Conservation (phyloP, 169 alveolate genomes). For the Eimeria sp. region DNA sequence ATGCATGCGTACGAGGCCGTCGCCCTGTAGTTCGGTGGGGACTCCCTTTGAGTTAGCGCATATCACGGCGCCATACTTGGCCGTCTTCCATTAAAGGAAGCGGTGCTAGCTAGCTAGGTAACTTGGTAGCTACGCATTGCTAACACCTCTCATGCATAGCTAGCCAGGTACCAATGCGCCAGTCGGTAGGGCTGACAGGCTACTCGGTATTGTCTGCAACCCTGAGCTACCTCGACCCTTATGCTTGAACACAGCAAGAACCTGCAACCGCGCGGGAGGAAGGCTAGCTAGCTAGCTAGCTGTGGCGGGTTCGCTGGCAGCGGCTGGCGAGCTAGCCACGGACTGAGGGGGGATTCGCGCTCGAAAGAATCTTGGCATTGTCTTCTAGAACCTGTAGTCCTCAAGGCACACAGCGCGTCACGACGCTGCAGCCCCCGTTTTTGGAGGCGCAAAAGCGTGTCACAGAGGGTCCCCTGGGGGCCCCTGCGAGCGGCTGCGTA, state of each 20-base stretch:
- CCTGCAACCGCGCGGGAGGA: neutral
- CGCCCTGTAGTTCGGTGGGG: conserved; percentile 5
- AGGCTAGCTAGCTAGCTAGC: neutral
- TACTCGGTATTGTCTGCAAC: neutral
- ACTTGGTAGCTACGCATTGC: neutral
- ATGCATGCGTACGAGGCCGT: neutral
- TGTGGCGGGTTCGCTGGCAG: neutral
- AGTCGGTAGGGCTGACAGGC: neutral
- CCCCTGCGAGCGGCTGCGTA: neutral
- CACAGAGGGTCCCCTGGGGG: conserved; percentile 45
- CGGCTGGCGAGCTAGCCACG: conserved; percentile 27
- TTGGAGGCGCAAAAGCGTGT: conserved; percentile 53
- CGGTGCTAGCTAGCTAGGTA: neutral
- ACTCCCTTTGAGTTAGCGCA: neutral
- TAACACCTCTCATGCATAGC: neutral
- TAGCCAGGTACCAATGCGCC: neutral
- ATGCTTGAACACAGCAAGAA: neutral
- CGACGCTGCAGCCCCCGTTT: conserved; percentile 32
- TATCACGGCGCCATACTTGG: neutral
- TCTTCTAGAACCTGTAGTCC: neutral
- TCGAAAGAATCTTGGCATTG: neutral
- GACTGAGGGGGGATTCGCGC: neutral
- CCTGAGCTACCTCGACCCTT: neutral
- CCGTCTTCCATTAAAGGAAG: neutral
- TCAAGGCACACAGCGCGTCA: conserved; percentile 9